Evolutionary conservation across 2,329 filamentous ascomycete genomes (phyloP).

Genomic region (Phialocephala sp.): DNA sequence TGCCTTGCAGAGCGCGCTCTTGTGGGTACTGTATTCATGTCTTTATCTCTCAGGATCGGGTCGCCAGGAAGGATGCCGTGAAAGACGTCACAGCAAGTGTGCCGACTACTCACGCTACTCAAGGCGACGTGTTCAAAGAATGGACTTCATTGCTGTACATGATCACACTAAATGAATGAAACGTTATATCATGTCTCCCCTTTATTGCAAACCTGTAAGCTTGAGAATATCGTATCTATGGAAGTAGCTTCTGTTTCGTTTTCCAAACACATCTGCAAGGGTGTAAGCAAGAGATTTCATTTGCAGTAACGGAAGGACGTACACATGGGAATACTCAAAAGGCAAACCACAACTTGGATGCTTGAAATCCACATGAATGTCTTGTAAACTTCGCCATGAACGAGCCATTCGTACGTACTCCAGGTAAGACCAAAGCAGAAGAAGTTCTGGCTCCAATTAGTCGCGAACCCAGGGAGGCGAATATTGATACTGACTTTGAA

Average conservation of each 20-base stretch:
- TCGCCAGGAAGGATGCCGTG: neutral
- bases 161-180: neutral
- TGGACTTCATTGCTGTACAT: neutral
- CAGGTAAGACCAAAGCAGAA: constrained; percentile 88
- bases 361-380: constrained; percentile 74
- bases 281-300: constrained; percentile 17
- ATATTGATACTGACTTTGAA: constrained; percentile 65
- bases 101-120: neutral
- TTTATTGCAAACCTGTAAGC: constrained; percentile 17
- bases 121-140: neutral
- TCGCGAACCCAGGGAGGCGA: neutral
- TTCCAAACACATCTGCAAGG: constrained; percentile 73
- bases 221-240: constrained; percentile 73
- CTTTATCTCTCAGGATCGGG: neutral
- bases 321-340: constrained; percentile 79
- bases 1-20: neutral
- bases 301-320: constrained; percentile 51
- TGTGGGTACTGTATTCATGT: neutral
- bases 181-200: neutral
- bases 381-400: constrained; percentile 62
- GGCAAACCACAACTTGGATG: constrained; percentile 79
- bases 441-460: constrained; percentile 61
- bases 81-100: neutral
- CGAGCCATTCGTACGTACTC: constrained; percentile 83
- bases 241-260: constrained; percentile 76